These are phyloP conservation scores for Alternaria solani DNA, from an alignment of 2,329 filamentous ascomycete genomes.

Conservation along the genomic window DNA sequence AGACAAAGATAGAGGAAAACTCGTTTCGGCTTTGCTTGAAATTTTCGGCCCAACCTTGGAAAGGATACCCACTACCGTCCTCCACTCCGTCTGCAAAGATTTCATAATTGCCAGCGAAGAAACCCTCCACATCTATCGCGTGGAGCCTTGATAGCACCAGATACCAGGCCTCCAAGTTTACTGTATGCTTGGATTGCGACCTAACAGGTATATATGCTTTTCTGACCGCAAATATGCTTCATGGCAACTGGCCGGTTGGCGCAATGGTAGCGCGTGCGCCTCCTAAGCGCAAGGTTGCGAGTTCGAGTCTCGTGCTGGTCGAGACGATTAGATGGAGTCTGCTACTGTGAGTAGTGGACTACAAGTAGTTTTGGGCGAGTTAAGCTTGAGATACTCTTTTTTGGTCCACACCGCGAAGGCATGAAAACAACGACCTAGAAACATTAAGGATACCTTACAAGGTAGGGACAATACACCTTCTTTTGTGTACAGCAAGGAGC, in stretches of 20 bases:
- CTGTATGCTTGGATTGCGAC: not conserved
- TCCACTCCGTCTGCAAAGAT: slow-evolving; percentile 1
- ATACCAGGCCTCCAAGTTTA: not conserved
- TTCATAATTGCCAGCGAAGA: not conserved
- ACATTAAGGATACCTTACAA: not conserved
- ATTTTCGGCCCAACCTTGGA: not conserved
- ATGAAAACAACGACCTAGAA: not conserved
- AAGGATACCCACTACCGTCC: not conserved
- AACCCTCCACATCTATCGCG: not conserved
- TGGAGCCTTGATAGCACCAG: not conserved
- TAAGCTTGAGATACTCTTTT: not conserved
- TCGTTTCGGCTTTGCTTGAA: not conserved
- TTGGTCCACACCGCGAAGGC: not conserved
- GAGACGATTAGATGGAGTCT: not conserved
- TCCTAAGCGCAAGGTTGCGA: slow-evolving; percentile 51
- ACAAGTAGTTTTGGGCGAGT: not conserved
- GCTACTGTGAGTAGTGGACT: not conserved
- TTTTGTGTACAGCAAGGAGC: not conserved
- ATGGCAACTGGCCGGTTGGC: slow-evolving; percentile 41
- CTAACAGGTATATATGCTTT: not conserved
- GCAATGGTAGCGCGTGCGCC: slow-evolving; percentile 52
- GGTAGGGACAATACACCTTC: too few species aligned
- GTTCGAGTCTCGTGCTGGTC: slow-evolving; percentile 50
- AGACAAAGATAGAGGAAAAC: not conserved
- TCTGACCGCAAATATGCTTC: not conserved